Evolutionary conservation across 169 alveolate species (phyloP).

Genomic region (Plasmodium gonderi): DNA sequence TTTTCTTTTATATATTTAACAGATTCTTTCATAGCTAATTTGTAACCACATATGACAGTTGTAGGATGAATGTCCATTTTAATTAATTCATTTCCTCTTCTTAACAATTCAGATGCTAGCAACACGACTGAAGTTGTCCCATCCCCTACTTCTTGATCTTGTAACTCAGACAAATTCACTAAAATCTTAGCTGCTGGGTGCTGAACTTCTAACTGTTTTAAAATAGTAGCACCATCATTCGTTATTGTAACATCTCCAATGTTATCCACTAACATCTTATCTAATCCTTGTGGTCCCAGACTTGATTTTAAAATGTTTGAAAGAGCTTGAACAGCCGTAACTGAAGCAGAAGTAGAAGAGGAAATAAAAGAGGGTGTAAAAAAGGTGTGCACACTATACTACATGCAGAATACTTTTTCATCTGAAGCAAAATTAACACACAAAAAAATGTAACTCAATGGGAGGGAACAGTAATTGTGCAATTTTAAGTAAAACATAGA

Average conservation of each 20-base stretch:
- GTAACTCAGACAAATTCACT: conserved; percentile 96
- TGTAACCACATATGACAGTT: conserved; percentile 95
- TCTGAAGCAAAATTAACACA: no score
- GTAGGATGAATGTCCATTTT: conserved; percentile 98
- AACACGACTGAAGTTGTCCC: conserved; percentile 99
- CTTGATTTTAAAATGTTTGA: conserved; percentile 97
- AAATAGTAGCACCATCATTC: conserved; percentile 99
- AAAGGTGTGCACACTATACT: no score
- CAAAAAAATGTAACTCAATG: no score
- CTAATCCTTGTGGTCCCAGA: conserved; percentile 99
- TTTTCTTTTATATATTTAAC: conserved; percentile 94
- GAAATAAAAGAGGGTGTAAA: not conserved
- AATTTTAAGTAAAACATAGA: no score
- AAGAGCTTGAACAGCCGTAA: conserved; percentile 97
- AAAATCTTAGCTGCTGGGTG: conserved; percentile 99
- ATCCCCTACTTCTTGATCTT: conserved; percentile 98
- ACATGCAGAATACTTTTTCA: no score
- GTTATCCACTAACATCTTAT: conserved; percentile 99
- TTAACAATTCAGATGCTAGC: conserved; percentile 98
- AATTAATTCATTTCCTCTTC: conserved; percentile 96
- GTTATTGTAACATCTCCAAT: conserved; percentile 99
- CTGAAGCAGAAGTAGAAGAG: conserved; percentile 73
- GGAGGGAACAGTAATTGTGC: no score
- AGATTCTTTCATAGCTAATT: conserved; percentile 95
- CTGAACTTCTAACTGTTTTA: conserved; percentile 97